Conservation (phyloP, 2,329 filamentous ascomycete genomes). For the Hirsutella rhossiliensis region DNA sequence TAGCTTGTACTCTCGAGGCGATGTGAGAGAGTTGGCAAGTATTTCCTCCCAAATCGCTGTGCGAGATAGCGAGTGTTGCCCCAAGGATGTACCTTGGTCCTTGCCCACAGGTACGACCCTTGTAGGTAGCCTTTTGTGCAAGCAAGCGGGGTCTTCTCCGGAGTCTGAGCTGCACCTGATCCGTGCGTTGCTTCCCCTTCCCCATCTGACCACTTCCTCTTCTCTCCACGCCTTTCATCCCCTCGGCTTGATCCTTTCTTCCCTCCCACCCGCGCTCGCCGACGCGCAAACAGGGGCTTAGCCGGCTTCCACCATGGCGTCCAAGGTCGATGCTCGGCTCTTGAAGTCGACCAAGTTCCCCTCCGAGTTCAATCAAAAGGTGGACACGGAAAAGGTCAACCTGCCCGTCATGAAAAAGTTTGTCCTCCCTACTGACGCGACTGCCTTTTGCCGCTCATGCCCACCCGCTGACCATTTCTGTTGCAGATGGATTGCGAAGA, state of each 20-base stretch:
- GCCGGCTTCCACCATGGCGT: conserved; percentile 48
- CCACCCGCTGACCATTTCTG: conserved; percentile 6
- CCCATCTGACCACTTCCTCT: background rate
- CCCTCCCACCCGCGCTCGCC: background rate
- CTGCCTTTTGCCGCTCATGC: conserved; percentile 1
- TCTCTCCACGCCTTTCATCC: background rate
- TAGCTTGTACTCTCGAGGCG: no score
- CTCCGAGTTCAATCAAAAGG: conserved; percentile 84
- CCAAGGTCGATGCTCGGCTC: conserved; percentile 78
- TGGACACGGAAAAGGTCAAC: conserved; percentile 96
- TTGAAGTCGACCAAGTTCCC: conserved; percentile 89
- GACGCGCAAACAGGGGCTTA: background rate
- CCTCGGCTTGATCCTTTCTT: background rate
- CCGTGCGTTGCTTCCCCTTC: background rate
- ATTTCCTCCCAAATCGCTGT: no score
- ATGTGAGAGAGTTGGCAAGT: no score
- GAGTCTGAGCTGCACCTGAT: background rate
- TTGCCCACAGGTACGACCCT: background rate
- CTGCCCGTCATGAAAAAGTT: conserved; percentile 96
- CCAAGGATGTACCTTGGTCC: no score
- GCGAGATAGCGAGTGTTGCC: no score
- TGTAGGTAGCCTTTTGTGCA: background rate
- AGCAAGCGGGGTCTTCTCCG: background rate
- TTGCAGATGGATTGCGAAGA: conserved; percentile 79
- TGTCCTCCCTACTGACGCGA: conserved; percentile 14